Percentiles rank a stretch among this genome's conserved stretches.
Conservation (phyloP, 139 green algal genomes). For the Deuterostichococcus epilithicus region DNA sequence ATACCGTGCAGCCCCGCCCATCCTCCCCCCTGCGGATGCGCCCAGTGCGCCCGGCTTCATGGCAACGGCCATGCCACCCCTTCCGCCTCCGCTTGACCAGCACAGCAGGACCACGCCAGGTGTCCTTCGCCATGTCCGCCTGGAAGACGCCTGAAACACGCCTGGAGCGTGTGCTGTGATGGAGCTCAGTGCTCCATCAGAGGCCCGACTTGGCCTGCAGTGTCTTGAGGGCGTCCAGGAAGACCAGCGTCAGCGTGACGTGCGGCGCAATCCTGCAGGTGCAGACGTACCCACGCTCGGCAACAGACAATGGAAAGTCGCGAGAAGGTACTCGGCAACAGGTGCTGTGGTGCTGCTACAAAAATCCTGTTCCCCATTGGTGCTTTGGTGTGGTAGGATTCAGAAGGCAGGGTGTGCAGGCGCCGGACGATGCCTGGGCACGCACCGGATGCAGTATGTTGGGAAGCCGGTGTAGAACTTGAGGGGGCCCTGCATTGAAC, state of each 20-base stretch:
- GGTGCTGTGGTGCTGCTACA: neutral
- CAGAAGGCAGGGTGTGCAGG: neutral
- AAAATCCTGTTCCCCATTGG: neutral
- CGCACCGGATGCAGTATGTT: constrained; percentile 83
- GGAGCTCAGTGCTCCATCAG: too few species aligned
- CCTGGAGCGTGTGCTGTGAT: too few species aligned
- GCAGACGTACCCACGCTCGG: neutral
- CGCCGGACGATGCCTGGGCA: neutral
- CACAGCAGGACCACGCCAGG: too few species aligned
- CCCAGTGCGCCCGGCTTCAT: too few species aligned
- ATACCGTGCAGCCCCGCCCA: too few species aligned
- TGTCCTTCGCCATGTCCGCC: too few species aligned
- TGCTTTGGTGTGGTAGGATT: neutral
- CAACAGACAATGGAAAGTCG: neutral
- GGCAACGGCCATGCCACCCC: too few species aligned
- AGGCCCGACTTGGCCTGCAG: constrained; percentile 74
- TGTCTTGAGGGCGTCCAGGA: constrained; percentile 76
- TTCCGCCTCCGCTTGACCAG: too few species aligned
- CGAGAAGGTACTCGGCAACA: too few species aligned
- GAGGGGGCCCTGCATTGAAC: constrained; percentile 60
- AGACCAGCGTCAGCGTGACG: constrained; percentile 88
- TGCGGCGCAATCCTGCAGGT: constrained; percentile 83
- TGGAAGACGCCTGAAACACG: too few species aligned
- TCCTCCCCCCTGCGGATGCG: too few species aligned
- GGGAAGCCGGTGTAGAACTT: constrained; percentile 98